Evolutionary conservation across 306 rosid genomes (phyloP).

Genomic region (Vicia faba): DNA sequence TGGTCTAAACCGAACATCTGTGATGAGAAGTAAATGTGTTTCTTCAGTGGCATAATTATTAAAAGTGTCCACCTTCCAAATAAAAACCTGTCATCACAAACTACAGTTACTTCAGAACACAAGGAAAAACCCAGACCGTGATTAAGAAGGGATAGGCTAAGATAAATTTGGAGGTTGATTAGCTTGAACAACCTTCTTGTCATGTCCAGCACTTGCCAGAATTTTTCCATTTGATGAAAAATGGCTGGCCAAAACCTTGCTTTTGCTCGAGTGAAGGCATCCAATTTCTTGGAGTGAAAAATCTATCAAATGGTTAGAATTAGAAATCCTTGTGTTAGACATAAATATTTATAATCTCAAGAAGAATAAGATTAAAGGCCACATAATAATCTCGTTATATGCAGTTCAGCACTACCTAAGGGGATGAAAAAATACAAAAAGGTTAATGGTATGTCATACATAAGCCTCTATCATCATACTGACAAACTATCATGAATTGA

Average conservation of each 20-base stretch:
- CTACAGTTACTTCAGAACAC: constrained; percentile 32
- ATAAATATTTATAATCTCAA: constrained; percentile 7
- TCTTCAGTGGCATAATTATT: constrained; percentile 44
- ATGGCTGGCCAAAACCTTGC: constrained; percentile 59
- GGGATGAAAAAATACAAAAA: not conserved
- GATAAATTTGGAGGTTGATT: constrained; percentile 19
- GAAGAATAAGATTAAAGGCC: constrained; percentile 10
- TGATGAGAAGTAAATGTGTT: constrained; percentile 54
- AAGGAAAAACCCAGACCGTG: constrained; percentile 27
- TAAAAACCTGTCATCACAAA: constrained; percentile 52
- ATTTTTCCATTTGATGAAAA: constrained; percentile 65
- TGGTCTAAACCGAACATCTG: constrained; percentile 66
- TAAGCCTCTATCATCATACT: constrained; percentile 3
- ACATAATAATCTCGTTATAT: constrained; percentile 4
- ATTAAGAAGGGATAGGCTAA: constrained; percentile 31
- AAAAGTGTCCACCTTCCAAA: constrained; percentile 62
- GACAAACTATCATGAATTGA: not conserved
- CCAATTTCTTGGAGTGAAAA: constrained; percentile 53
- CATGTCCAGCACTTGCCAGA: constrained; percentile 64
- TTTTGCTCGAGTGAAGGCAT: constrained; percentile 51
- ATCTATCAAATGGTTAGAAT: constrained; percentile 37
- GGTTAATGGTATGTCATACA: not conserved
- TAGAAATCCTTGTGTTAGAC: constrained; percentile 30
- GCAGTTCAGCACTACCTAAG: not conserved
- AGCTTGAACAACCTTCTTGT: constrained; percentile 54